Conservation (phyloP, 768 basidiomycete genomes). For the Pisolithus marmoratus region DNA sequence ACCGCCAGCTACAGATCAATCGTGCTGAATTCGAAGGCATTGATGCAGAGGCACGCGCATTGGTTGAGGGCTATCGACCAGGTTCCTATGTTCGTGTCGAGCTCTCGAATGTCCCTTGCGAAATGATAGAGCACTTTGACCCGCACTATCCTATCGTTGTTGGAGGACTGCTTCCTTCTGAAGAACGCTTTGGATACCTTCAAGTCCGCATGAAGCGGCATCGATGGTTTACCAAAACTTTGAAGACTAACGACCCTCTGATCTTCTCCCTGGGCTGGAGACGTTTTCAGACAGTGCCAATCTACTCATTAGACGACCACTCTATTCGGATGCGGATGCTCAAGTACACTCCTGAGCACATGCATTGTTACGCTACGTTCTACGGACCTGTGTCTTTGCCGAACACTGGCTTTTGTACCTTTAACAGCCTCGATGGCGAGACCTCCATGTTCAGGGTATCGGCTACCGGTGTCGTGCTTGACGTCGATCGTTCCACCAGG, state of each 20-base stretch:
- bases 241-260: slow-evolving; percentile 96
- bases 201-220: slow-evolving; percentile 97
- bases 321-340: slow-evolving; percentile 98
- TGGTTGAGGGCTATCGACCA: slow-evolving; percentile 87
- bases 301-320: slow-evolving; percentile 96
- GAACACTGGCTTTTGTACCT: slow-evolving; percentile 96
- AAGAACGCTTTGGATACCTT: slow-evolving; percentile 89
- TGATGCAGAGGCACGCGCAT: slow-evolving; percentile 68
- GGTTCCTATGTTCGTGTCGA: slow-evolving; percentile 93
- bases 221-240: slow-evolving; percentile 83
- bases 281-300: slow-evolving; percentile 89
- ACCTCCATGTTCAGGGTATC: slow-evolving; percentile 78
- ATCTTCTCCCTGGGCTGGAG: slow-evolving; percentile 98
- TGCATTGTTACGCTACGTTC: slow-evolving; percentile 98
- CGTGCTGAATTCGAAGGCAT: slow-evolving; percentile 78
- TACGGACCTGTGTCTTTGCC: slow-evolving; percentile 90
- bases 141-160: slow-evolving; percentile 86
- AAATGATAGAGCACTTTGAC: slow-evolving; percentile 91
- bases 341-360: slow-evolving; percentile 99
- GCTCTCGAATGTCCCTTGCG: slow-evolving; percentile 76
- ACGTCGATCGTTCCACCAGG: slow-evolving; percentile 86
- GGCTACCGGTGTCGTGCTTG: slow-evolving; percentile 92
- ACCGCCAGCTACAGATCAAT: slow-evolving; percentile 77
- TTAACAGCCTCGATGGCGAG: slow-evolving; percentile 74
- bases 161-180: slow-evolving; percentile 84